A percentile compares a stretch with the other conserved stretches of the same genome.
phyloP scores from a whole-genome alignment of 129 eudicot genomes.

The Saposhnikovia divaricata region DNA sequence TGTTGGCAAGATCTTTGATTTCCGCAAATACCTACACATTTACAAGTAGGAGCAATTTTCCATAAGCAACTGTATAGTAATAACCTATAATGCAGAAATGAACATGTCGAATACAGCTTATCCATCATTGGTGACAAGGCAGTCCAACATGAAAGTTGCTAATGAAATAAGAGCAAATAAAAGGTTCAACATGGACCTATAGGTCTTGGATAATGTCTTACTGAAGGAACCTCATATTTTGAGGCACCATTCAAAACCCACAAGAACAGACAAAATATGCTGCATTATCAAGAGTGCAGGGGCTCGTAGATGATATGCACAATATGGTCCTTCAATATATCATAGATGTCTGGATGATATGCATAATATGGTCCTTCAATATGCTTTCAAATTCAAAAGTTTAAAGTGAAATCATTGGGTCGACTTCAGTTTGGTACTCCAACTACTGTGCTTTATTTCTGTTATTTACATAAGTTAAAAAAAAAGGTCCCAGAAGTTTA shows the following conservation, averaged over 20 bases:
- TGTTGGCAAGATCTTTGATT: conserved; percentile 62
- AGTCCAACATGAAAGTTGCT: not conserved
- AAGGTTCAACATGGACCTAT: not conserved
- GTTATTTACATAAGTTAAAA: not conserved
- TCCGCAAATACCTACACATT: conserved; percentile 59
- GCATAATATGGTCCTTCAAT: not conserved
- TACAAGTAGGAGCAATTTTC: conserved; percentile 10
- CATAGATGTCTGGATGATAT: not conserved
- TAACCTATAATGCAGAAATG: not conserved
- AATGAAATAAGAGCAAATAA: not conserved
- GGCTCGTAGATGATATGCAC: not conserved
- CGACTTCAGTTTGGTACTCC: not conserved
- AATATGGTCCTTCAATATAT: not conserved
- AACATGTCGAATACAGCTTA: not conserved
- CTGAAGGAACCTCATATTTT: not conserved
- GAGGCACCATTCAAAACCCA: not conserved
- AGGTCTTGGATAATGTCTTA: not conserved
- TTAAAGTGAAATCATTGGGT: not conserved
- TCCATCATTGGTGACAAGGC: not conserved
- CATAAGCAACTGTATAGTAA: not conserved
- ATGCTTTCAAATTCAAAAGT: no score
- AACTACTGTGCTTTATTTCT: not conserved
- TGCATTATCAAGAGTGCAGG: not conserved
- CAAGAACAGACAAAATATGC: not conserved
- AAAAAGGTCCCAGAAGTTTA: not conserved